phyloP scores from a whole-genome alignment of 139 green algal species.

The Zygnema circumcarinatum region DNA sequence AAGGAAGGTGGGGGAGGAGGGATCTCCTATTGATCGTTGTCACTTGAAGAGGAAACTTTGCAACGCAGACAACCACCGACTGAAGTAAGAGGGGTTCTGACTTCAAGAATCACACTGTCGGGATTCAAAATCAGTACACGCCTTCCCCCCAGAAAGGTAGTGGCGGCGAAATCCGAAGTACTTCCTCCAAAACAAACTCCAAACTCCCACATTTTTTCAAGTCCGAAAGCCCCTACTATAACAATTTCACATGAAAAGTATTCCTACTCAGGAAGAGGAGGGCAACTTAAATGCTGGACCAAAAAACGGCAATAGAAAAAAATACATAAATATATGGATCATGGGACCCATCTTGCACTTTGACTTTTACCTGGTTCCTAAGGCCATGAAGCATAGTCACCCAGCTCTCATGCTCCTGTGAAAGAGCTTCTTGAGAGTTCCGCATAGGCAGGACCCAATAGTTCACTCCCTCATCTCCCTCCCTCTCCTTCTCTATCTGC shows the following conservation, averaged over 20 bases:
- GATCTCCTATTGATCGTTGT: too few relatives aligned
- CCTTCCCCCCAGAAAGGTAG: too few relatives aligned
- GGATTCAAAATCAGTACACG: not conserved
- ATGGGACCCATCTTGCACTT: not conserved
- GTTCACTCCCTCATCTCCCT: not conserved
- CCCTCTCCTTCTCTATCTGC: not conserved
- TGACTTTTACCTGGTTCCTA: not conserved
- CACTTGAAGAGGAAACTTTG: too few relatives aligned
- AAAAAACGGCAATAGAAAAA: not conserved
- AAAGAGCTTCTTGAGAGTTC: not conserved
- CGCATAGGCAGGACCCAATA: conserved; percentile 3
- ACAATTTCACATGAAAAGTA: too few relatives aligned
- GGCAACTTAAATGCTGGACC: not conserved
- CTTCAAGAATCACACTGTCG: too few relatives aligned
- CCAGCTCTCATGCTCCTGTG: not conserved
- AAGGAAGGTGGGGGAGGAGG: not conserved
- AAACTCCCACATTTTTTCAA: not conserved
- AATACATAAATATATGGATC: not conserved
- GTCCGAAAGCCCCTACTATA: not conserved
- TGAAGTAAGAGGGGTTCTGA: too few relatives aligned
- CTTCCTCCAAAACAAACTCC: not conserved
- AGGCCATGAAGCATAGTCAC: not conserved
- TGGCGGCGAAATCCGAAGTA: too few relatives aligned
- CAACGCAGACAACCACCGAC: too few relatives aligned
- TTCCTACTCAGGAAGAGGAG: too few relatives aligned